Base-by-base conservation (phyloP, 106 monocot genomes). In the Platanthera guangdongensis region DNA sequence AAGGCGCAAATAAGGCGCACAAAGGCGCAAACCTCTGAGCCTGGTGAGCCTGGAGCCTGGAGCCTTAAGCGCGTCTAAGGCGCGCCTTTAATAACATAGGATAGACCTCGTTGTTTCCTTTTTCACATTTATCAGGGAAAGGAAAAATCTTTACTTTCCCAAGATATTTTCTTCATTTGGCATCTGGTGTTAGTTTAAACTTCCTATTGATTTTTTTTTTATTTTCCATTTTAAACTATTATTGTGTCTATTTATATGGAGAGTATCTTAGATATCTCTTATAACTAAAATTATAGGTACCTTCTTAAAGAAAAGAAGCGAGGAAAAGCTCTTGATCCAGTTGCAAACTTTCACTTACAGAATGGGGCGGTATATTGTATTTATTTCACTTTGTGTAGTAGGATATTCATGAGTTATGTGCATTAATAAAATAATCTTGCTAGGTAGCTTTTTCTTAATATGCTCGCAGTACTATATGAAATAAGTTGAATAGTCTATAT, bases 271-370 rank as follows among this genome's bases (percentile, higher is more conserved):
- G 47, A 47, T 48, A 6, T 18, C 47, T 4, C 22, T 72, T 50
- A 3, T 19, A 49, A 10, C 52, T 75, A 10, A 32, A 60, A 47
- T n/a, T 76, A 71, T 12, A 94, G 94, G 87, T 94, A 94, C 75
- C 76, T 94, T 11, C 74, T 85, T 69, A 85, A 83, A 81, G 90
- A 94, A 80, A 94, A 88, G 76, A 94, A 90, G 70, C 88, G 94
- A 3, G 88, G 90, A 28, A 94, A 88, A 83, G 86, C 94, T 74
- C 87, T 94, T 65, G 90, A 94, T 87, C 77, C 81, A 53, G 94
- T 94, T 71, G 90, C 94, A 74, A 94, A 94, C 82, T 94, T 94
- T 82, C 94, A 94, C 78, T 83, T 94, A 78, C 94, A 91, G 72
- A 94, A 94, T 85, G 94, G 94, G 81, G 90, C 94, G 53, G 94